A percentile compares a stretch with the other conserved stretches of the same genome.
These are phyloP conservation scores for Avena sativa DNA, from an alignment of 176 grass and related monocot species.

Conservation along the genomic window DNA sequence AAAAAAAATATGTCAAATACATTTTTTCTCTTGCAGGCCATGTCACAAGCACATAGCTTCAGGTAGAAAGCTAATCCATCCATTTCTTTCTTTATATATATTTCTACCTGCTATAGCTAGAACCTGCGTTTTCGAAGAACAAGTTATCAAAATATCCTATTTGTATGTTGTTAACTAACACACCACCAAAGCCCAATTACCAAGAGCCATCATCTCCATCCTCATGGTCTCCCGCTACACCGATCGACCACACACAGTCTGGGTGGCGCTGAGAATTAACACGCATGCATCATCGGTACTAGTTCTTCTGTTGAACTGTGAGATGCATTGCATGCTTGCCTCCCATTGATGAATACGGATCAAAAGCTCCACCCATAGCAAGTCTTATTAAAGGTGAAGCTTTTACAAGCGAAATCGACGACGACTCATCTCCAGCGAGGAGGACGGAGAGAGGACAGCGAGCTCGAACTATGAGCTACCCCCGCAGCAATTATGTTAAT, in stretches of 20 bases:
- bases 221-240: background rate
- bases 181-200: no score
- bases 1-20: no score
- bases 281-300: background rate
- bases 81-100: background rate
- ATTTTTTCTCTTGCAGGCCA: background rate
- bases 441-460: background rate
- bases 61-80: background rate
- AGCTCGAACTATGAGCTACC: constrained; percentile 44
- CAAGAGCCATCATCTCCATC: background rate
- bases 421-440: background rate
- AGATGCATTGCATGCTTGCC: background rate
- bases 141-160: background rate
- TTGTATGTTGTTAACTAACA: no score
- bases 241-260: background rate
- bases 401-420: constrained; percentile 29
- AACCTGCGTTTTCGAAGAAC: background rate
- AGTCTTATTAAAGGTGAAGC: constrained; percentile 42
- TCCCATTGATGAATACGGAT: background rate
- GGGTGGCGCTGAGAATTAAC: background rate
- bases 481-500: constrained; percentile 40
- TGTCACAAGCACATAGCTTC: background rate
- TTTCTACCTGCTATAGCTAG: background rate
- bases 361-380: background rate
- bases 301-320: background rate